Conservation (phyloP, 441 rosid genomes). For the Populus trichocarpa region DNA sequence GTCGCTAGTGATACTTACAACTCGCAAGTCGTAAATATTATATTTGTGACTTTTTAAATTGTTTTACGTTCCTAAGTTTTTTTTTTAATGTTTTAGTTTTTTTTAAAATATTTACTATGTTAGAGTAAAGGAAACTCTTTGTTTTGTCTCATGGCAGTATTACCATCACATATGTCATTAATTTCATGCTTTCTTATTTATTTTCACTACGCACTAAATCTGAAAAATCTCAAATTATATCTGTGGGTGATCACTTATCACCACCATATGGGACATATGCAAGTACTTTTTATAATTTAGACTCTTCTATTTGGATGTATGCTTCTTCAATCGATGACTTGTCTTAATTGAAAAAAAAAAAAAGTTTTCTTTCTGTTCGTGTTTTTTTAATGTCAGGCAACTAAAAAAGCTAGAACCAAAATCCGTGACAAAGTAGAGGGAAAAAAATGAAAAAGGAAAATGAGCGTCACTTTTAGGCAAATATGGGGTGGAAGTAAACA, state of each 20-base stretch:
- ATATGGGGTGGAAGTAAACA: not conserved
- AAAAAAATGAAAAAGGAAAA: not conserved
- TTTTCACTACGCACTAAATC: no score
- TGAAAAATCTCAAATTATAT: not conserved
- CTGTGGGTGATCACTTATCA: not conserved
- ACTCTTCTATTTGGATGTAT: constrained; percentile 21
- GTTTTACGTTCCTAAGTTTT: no score
- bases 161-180: no score
- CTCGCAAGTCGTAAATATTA: no score
- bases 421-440: not conserved
- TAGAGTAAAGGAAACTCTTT: no score
- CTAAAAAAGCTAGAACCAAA: constrained; percentile 14
- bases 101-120: no score
- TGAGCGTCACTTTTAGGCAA: not conserved
- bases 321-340: constrained; percentile 17
- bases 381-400: not conserved
- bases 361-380: no score
- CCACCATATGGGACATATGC: not conserved
- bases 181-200: no score
- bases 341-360: not conserved
- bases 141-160: no score
- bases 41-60: no score
- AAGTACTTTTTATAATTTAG: not conserved
- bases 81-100: no score
- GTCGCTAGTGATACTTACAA: no score